Conservation (phyloP, 495 filamentous ascomycete species). For the Podospora pseudocomata region DNA sequence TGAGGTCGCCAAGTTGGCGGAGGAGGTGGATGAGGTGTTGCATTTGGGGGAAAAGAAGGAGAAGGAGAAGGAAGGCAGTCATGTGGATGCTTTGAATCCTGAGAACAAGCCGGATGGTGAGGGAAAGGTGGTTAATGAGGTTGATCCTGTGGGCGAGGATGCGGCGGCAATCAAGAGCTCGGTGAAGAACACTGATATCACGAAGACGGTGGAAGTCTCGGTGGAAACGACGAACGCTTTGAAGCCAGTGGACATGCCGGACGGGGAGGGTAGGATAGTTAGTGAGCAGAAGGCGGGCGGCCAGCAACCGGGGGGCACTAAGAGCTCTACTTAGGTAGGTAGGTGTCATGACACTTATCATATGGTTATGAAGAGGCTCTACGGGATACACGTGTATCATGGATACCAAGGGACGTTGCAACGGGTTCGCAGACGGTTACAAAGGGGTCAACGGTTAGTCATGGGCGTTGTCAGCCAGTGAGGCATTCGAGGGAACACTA, state of each 20-base stretch:
- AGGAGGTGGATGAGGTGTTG: constrained; percentile 37
- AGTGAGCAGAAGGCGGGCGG: background rate
- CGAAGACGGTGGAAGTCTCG: background rate
- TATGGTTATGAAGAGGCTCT: background rate
- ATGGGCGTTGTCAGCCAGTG: background rate
- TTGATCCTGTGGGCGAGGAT: background rate
- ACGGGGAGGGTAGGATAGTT: background rate
- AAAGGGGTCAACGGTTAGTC: background rate
- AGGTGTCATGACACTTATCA: too few species aligned
- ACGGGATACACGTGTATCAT: background rate
- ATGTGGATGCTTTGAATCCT: constrained; percentile 5
- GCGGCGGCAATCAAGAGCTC: background rate
- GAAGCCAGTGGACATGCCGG: background rate
- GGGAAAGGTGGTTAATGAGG: background rate
- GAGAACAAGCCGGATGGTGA: background rate
- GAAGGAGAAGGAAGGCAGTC: background rate
- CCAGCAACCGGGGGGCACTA: background rate
- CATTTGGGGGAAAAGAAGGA: constrained; percentile 28
- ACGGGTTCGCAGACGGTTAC: background rate
- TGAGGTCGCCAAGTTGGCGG: constrained; percentile 37
- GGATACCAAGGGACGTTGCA: background rate
- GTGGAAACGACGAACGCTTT: background rate
- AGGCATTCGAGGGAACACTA: background rate
- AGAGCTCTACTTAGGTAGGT: background rate
- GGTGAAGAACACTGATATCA: background rate